Evolutionary conservation across 1,139 yeast species (phyloP), one percentile per base, ranked within the genome.

Genomic region (Sugiyamaella novakii): DNA sequence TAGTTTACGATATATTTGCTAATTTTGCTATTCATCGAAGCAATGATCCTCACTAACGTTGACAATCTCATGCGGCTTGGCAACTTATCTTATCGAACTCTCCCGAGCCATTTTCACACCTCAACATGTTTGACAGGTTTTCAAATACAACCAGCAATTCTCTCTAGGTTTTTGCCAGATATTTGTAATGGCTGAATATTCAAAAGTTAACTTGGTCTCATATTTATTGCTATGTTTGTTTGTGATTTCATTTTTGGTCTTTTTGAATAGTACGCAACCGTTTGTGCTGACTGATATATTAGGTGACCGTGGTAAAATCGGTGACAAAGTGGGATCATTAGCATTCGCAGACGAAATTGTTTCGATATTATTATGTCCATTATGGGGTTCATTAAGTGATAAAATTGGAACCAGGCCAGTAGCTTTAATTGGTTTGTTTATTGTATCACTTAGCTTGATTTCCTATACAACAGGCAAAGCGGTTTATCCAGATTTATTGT

Each of bases 221-320:
- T 68, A 66, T 45, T 58, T 67, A 33, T 46, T 47, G 38, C 58
- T 67, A 41, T 73, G 78, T 47, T 79, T 81, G 59, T 74, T 76
- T 28, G 73, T 81, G 41, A 77, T 84, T 27, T 72, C 87, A 2
- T 71, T 81, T 46, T 79, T 81, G 39, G 88, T 84, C n/a, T 84
- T 83, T 60, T 65, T 83, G 45, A 74, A 82, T 28, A 76, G 87
- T 4, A 78, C 87, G 1, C 89, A 83, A 67, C 81, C 89, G 2
- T 83, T 82, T 61, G 81, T 77, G 61, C 69, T 84, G 33, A 73
- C 79, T 3, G 82, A 81, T 58, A 77, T 81, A 1, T 66, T 82
- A 14, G 78, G 78, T 0, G 66, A 78, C 29, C 64, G 72, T 5
- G 62, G 67, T 3, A 70, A 72, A 39, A 71, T 81, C 31, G 89